phyloP scores from a whole-genome alignment of 495 filamentous ascomycete species.

The Astrothelium macrocarpum region DNA sequence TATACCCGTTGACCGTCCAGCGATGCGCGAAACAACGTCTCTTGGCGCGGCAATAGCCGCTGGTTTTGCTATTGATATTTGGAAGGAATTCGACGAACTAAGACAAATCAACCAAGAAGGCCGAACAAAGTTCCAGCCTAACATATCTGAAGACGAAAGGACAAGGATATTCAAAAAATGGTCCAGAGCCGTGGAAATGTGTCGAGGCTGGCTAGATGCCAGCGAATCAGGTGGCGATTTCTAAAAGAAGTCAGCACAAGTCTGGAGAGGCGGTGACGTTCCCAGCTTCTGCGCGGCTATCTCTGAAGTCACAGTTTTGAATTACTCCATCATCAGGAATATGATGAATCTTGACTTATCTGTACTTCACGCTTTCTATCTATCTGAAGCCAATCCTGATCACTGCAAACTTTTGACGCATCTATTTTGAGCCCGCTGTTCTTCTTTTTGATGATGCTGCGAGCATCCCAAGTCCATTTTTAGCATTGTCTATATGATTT shows the following conservation, averaged over 20 bases:
- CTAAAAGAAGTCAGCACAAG: not conserved
- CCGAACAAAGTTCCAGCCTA: slow-evolving; percentile 62
- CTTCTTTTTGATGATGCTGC: not conserved
- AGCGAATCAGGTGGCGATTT: slow-evolving; percentile 35
- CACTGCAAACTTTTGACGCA: not conserved
- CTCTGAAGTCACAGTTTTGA: not conserved
- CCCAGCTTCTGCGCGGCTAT: not conserved
- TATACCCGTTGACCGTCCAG: slow-evolving; percentile 75
- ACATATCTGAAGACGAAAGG: slow-evolving; percentile 50
- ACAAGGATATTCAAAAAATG: slow-evolving; percentile 66
- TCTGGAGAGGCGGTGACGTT: not conserved
- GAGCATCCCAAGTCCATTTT: not conserved
- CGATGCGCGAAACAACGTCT: slow-evolving; percentile 90
- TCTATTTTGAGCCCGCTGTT: not conserved
- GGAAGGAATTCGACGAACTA: slow-evolving; percentile 69
- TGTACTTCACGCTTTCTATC: not conserved
- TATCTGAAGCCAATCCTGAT: not conserved
- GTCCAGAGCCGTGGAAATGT: slow-evolving; percentile 84
- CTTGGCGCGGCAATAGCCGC: slow-evolving; percentile 85
- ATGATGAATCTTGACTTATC: not conserved
- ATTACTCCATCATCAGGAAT: not conserved
- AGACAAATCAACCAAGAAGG: slow-evolving; percentile 66
- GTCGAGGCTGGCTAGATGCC: slow-evolving; percentile 65
- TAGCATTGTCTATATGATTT: not conserved
- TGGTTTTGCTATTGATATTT: slow-evolving; percentile 75